Conservation (phyloP, 345 rosid genomes). For the Bretschneidera sinensis region DNA sequence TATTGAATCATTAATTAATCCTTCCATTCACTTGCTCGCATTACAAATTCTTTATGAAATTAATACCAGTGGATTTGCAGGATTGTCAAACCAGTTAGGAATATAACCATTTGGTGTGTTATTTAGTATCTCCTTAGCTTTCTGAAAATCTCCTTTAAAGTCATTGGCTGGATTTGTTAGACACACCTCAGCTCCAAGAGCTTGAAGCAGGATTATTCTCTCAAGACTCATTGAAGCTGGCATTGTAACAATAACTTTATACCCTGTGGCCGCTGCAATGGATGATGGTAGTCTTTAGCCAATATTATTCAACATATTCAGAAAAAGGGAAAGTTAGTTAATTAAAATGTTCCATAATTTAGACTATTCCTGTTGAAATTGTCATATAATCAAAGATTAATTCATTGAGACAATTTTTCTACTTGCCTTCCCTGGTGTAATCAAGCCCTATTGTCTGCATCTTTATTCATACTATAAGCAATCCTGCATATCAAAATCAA, state of each 20-base stretch:
- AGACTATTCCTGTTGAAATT: neutral
- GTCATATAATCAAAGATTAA: too few species aligned
- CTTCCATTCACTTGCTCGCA: too few species aligned
- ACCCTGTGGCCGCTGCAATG: constrained; percentile 65
- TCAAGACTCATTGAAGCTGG: constrained; percentile 55
- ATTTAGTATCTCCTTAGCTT: constrained; percentile 41
- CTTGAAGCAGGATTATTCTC: constrained; percentile 57
- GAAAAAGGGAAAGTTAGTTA: constrained; percentile 9
- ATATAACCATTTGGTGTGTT: constrained; percentile 50
- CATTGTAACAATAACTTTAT: constrained; percentile 51
- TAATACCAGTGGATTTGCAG: too few species aligned
- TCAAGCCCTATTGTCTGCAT: constrained; percentile 65
- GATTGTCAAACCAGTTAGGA: constrained; percentile 30
- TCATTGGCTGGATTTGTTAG: constrained; percentile 40
- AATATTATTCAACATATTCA: constrained; percentile 53
- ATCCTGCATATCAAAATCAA: constrained; percentile 21
- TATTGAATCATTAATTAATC: neutral
- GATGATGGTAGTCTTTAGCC: constrained; percentile 42
- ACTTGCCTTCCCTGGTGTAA: constrained; percentile 55
- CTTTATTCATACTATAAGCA: too few species aligned
- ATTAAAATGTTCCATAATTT: neutral
- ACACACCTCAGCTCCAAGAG: constrained; percentile 65
- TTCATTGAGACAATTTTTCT: neutral
- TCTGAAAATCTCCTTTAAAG: constrained; percentile 31
- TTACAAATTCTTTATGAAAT: constrained; percentile 17